These are phyloP conservation scores for Platanthera zijinensis DNA, from an alignment of 106 monocot genomes.

Conservation along the genomic window DNA sequence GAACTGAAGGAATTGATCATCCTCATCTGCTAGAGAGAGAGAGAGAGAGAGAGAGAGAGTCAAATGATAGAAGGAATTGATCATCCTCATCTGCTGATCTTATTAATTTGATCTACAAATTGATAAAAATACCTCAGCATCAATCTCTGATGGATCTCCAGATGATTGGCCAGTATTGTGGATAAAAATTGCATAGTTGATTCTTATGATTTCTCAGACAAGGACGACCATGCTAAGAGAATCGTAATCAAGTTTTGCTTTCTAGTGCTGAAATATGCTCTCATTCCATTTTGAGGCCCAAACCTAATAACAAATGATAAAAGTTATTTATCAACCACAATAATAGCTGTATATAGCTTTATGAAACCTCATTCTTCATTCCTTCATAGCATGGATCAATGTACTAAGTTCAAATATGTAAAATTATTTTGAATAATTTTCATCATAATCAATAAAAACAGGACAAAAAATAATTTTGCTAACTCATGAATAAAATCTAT, in stretches of 20 bases:
- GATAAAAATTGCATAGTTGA: slow-evolving; percentile 91
- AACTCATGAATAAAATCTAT: too few species aligned
- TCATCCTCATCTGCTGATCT: too few species aligned
- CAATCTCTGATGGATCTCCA: slow-evolving; percentile 77
- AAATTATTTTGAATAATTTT: too few species aligned
- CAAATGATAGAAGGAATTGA: background rate
- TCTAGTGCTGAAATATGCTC: slow-evolving; percentile 83
- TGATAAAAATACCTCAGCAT: slow-evolving; percentile 5
- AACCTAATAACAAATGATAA: slow-evolving; percentile 29
- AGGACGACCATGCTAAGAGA: slow-evolving; percentile 89
- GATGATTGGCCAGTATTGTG: slow-evolving; percentile 89
- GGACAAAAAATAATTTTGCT: too few species aligned
- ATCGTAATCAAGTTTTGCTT: slow-evolving; percentile 91
- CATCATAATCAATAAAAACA: too few species aligned
- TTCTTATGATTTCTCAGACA: slow-evolving; percentile 85
- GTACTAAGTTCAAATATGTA: too few species aligned
- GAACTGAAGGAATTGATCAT: too few species aligned
- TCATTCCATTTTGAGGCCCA: slow-evolving; percentile 99
- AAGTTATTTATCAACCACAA: background rate
- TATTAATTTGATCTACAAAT: background rate
- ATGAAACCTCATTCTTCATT: too few species aligned
- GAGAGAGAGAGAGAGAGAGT: too few species aligned
- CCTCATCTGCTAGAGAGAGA: too few species aligned
- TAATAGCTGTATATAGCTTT: too few species aligned
- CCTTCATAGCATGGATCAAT: too few species aligned